Evolutionary conservation across 2,329 filamentous ascomycete genomes (phyloP).

Genomic region (Pseudocercospora fijiensis): DNA sequence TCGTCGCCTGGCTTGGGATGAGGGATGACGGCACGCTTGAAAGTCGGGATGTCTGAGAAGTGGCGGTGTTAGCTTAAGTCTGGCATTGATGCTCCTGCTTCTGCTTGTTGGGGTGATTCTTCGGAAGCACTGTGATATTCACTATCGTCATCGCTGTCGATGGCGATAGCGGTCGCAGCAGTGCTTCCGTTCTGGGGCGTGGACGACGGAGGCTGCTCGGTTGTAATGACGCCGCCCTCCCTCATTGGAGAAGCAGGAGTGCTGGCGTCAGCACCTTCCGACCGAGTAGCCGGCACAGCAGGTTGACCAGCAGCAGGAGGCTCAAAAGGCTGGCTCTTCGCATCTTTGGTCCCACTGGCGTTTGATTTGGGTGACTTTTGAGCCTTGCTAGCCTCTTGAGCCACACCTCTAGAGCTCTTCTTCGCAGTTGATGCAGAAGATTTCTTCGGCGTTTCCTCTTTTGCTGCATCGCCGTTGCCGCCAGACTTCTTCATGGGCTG

Average conservation of each 20-base stretch:
- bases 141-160: slow-evolving; percentile 11
- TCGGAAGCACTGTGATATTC: not conserved
- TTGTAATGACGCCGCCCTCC: slow-evolving; percentile 14
- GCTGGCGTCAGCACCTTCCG: slow-evolving; percentile 7
- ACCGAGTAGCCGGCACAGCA: not conserved
- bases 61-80: slow-evolving; percentile 5
- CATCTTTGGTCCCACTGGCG: not conserved
- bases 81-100: slow-evolving; percentile 2
- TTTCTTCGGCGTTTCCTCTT: slow-evolving; percentile 12
- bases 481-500: slow-evolving; percentile 9
- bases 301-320: not conserved
- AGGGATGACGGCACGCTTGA: slow-evolving; percentile 25
- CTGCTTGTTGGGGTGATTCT: not conserved
- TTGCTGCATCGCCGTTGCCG: not conserved
- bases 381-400: not conserved
- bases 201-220: not conserved
- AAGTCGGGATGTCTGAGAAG: slow-evolving; percentile 18
- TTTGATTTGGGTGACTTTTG: not conserved
- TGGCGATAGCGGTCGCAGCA: slow-evolving; percentile 6
- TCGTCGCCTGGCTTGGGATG: slow-evolving; percentile 7
- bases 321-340: not conserved
- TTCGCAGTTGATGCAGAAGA: slow-evolving; percentile 18
- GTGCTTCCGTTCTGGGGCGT: not conserved
- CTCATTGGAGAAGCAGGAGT: slow-evolving; percentile 30
- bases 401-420: slow-evolving; percentile 7